A percentile compares a stretch with the other conserved stretches of the same genome.
phyloP scores from a whole-genome alignment of 805 yeast species.

The Candida peoriensis region DNA sequence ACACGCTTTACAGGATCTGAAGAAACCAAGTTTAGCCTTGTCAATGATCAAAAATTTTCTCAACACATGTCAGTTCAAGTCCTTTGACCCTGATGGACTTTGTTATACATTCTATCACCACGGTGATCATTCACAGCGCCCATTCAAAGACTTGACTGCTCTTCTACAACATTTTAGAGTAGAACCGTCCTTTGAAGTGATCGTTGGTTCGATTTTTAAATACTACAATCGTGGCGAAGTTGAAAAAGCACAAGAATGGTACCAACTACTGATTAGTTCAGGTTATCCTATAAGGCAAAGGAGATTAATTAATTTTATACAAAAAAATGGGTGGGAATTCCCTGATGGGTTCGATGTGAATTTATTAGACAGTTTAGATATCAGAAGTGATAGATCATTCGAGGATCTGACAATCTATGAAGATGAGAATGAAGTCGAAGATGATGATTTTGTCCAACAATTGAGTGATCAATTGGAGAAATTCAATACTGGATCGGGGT shows the following conservation, averaged over 20 bases:
- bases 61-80: constrained; percentile 1
- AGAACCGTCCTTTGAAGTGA: constrained; percentile 4
- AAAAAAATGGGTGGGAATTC: constrained; percentile 11
- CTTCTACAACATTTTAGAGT: constrained; percentile 4
- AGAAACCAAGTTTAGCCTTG: constrained; percentile 13
- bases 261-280: constrained; percentile 2
- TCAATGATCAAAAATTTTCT: constrained; percentile 13
- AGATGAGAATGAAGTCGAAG: constrained; percentile 8
- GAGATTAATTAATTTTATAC: constrained; percentile 7
- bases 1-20: constrained; percentile 4
- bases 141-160: constrained; percentile 2
- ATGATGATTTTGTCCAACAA: constrained; percentile 8
- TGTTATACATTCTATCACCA: constrained; percentile 5
- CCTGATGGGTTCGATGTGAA: constrained; percentile 9
- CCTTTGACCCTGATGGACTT: constrained; percentile 6
- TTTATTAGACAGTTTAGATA: constrained; percentile 6
- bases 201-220: constrained; percentile 8
- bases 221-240: constrained; percentile 2
- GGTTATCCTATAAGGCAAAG: constrained; percentile 6
- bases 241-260: constrained; percentile 10
- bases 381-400: neutral
- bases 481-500: too few species aligned
- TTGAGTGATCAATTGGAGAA: constrained; percentile 6
- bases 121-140: neutral
- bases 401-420: constrained; percentile 1